Conservation (phyloP, 805 yeast species). For the Dipodascus albidus region DNA sequence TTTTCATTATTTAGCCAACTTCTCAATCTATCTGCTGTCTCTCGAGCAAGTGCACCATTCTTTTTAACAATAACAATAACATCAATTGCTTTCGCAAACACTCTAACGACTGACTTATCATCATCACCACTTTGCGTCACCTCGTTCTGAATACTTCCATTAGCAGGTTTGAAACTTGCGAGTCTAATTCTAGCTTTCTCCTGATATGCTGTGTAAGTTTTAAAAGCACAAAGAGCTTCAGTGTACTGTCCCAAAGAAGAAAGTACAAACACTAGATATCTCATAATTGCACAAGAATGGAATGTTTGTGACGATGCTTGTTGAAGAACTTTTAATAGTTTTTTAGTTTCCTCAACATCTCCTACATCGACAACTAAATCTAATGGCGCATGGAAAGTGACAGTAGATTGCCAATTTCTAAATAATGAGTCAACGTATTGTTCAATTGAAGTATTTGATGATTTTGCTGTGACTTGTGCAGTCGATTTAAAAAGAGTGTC, state of each 20-base stretch:
- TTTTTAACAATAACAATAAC: slow-evolving; percentile 9
- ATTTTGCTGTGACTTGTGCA: slow-evolving; percentile 15
- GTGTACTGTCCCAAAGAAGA: slow-evolving; percentile 16
- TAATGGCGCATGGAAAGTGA: slow-evolving; percentile 7
- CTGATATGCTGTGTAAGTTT: slow-evolving; percentile 22
- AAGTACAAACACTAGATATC: slow-evolving; percentile 20
- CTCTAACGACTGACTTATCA: slow-evolving; percentile 11
- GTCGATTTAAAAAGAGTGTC: slow-evolving; percentile 9
- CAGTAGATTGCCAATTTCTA: slow-evolving; percentile 14
- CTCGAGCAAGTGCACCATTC: slow-evolving; percentile 10
- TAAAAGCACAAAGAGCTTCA: slow-evolving; percentile 25
- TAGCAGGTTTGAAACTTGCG: neutral
- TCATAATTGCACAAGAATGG: slow-evolving; percentile 25
- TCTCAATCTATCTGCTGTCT: slow-evolving; percentile 12
- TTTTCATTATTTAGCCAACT: slow-evolving; percentile 7
- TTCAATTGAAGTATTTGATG: slow-evolving; percentile 14
- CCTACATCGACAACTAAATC: slow-evolving; percentile 8
- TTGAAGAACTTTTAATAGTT: slow-evolving; percentile 11
- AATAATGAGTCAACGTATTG: slow-evolving; percentile 14
- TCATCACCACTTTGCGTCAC: slow-evolving; percentile 15
- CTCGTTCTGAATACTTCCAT: slow-evolving; percentile 14
- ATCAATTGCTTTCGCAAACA: slow-evolving; percentile 7
- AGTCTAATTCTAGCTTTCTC: slow-evolving; percentile 14
- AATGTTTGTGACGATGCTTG: slow-evolving; percentile 20
- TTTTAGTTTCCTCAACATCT: slow-evolving; percentile 9